Evolutionary conservation across 306 rosid species (phyloP).

Genomic region (Medicago truncatula): DNA sequence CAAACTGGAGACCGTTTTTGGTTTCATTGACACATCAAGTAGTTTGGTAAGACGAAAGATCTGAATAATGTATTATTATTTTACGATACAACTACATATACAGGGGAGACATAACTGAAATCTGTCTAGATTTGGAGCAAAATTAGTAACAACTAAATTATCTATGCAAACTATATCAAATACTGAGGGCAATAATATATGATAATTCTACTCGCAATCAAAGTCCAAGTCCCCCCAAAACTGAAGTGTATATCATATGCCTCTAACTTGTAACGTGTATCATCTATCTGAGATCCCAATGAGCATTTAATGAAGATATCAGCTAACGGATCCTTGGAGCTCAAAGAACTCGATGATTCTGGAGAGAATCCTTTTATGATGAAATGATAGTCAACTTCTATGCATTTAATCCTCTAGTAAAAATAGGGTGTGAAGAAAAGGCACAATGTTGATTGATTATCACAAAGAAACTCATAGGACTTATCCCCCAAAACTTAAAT

Average conservation of each 20-base stretch:
- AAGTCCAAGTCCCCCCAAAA: neutral
- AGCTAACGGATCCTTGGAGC: neutral
- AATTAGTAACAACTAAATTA: neutral
- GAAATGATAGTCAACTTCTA: neutral
- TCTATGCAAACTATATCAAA: slow-evolving; percentile 1
- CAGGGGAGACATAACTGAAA: slow-evolving; percentile 14
- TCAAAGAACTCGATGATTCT: slow-evolving; percentile 6
- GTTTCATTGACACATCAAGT: slow-evolving; percentile 34
- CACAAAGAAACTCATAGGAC: neutral
- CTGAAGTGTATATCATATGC: neutral
- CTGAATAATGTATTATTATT: neutral
- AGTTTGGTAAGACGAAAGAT: neutral
- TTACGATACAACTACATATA: neutral
- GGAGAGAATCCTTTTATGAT: neutral
- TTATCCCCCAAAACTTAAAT: neutral
- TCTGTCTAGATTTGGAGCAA: neutral
- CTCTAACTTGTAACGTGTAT: neutral
- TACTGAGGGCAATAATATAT: neutral
- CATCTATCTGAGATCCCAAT: neutral
- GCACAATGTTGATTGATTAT: neutral
- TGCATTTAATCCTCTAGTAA: slow-evolving; percentile 9
- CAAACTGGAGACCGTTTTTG: slow-evolving; percentile 21
- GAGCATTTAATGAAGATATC: neutral
- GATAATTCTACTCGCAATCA: neutral
- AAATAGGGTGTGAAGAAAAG: neutral